Percentiles rank a stretch among this genome's conserved stretches.
Conservation (phyloP, 306 rosid species). For the Potentilla sterilis region DNA sequence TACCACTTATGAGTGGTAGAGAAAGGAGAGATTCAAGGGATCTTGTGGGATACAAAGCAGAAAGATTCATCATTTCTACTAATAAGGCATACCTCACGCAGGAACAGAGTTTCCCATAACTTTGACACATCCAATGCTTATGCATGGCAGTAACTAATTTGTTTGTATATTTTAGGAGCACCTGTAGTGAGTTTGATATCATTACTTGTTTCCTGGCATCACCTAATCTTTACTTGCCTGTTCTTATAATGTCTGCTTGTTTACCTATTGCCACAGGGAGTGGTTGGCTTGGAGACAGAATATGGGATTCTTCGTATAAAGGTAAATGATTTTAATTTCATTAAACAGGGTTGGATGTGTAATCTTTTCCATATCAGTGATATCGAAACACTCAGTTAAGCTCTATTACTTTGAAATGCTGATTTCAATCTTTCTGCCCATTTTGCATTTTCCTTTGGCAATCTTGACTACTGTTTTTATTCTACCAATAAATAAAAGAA, state of each 20-base stretch:
- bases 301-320: constrained; percentile 66
- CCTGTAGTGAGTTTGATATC: not conserved
- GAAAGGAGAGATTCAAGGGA: not conserved
- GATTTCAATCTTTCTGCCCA: not conserved
- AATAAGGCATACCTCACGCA: not conserved
- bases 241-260: not conserved
- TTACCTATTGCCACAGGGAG: constrained; percentile 40
- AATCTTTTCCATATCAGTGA: not conserved
- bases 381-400: not conserved
- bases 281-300: constrained; percentile 67
- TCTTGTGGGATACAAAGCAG: not conserved
- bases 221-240: not conserved
- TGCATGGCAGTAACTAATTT: not conserved
- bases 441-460: not conserved
- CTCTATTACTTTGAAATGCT: not conserved
- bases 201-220: not conserved
- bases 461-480: not conserved
- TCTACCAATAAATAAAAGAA: not conserved
- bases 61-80: not conserved
- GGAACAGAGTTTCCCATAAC: not conserved
- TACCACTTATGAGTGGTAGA: not conserved
- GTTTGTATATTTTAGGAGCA: not conserved
- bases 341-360: no score
- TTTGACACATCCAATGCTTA: not conserved
- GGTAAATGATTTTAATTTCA: constrained; percentile 39